These are phyloP conservation scores for Adenanthera pavonina DNA, from an alignment of 306 rosid genomes.

Conservation along the genomic window DNA sequence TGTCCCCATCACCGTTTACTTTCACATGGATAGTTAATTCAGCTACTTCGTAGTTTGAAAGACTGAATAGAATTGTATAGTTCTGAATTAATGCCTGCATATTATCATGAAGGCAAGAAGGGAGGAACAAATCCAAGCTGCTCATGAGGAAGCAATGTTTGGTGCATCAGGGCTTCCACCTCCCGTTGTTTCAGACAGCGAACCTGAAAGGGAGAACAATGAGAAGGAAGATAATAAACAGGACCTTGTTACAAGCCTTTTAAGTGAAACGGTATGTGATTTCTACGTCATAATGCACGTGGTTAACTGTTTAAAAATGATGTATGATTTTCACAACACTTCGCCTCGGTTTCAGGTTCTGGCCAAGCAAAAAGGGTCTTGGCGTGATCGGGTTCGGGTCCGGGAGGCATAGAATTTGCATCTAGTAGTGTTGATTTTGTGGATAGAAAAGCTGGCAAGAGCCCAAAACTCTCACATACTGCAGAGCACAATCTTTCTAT, in stretches of 20 bases:
- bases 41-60: conserved; percentile 27
- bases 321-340: conserved; percentile 26
- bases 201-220: conserved; percentile 57
- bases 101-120: conserved; percentile 63
- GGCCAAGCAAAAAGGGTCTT: conserved; percentile 81
- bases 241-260: conserved; percentile 61
- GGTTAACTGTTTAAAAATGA: not conserved
- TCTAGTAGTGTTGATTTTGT: conserved; percentile 21
- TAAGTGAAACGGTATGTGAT: conserved; percentile 76
- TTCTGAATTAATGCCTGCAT: conserved; percentile 9
- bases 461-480: conserved; percentile 2
- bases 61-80: conserved; percentile 10
- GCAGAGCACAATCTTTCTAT: conserved; percentile 10
- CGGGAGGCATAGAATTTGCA: conserved; percentile 45
- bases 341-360: conserved; percentile 62
- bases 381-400: conserved; percentile 94
- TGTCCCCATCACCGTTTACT: conserved; percentile 35
- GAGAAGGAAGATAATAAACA: conserved; percentile 53
- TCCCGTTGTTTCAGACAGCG: conserved; percentile 50
- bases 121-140: conserved; percentile 81
- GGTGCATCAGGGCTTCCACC: conserved; percentile 59
- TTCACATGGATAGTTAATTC: not conserved
- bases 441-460: conserved; percentile 9
- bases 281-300: not conserved
- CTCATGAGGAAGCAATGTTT: conserved; percentile 95